Conservation (phyloP, 495 filamentous ascomycete species). For the Penicillium paxilli region DNA sequence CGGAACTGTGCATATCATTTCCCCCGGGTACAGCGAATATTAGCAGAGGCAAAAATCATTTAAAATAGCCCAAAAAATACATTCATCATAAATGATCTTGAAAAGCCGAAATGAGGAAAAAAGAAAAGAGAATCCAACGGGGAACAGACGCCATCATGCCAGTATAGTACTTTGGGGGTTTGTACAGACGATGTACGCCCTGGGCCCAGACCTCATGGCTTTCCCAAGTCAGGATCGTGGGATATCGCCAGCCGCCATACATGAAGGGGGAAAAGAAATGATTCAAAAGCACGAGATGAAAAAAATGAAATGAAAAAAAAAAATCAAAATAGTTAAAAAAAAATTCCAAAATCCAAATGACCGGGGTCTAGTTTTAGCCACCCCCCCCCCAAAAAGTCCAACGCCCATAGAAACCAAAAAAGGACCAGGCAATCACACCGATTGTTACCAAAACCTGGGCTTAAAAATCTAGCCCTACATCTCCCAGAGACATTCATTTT, state of each 20-base stretch:
- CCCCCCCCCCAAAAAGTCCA: neutral
- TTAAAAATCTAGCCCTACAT: conserved; percentile 32
- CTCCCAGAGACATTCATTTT: conserved; percentile 19
- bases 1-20: conserved; percentile 32
- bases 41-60: conserved; percentile 3
- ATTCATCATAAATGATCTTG: neutral
- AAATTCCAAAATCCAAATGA: neutral
- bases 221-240: neutral
- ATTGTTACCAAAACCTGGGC: conserved; percentile 31
- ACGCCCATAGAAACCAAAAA: conserved; percentile 7
- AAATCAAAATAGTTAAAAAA: conserved; percentile 1
- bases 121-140: neutral
- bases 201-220: neutral
- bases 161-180: neutral
- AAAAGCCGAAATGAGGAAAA: neutral
- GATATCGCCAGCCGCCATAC: neutral
- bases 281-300: neutral
- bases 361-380: neutral
- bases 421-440: conserved; percentile 21
- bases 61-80: neutral
- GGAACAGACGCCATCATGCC: neutral
- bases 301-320: neutral
- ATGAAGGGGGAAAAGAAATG: conserved; percentile 1
- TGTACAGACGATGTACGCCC: neutral
- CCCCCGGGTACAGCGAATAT: conserved; percentile 20